Percentiles rank a stretch among this genome's conserved stretches.
phyloP scores from a whole-genome alignment of 2,329 filamentous ascomycete species.

The Claviceps humidiphila region DNA sequence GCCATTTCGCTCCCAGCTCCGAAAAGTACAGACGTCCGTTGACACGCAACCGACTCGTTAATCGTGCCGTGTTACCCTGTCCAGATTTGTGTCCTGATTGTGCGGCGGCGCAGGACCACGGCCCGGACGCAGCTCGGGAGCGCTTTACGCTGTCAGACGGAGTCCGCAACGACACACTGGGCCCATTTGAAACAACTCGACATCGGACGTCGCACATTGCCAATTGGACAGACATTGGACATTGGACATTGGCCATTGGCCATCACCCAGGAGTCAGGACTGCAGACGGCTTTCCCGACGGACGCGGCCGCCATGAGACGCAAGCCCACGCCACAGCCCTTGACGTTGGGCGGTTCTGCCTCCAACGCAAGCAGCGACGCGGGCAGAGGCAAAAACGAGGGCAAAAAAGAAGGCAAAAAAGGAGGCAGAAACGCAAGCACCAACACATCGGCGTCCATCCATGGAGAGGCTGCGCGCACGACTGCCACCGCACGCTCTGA shows the following conservation, averaged over 20 bases:
- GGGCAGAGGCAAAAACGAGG: neutral
- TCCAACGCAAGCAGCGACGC: slow-evolving; percentile 3
- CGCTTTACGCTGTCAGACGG: too few species aligned
- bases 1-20: neutral
- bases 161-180: too few species aligned
- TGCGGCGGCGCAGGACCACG: too few species aligned
- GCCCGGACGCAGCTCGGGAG: too few species aligned
- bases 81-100: too few species aligned
- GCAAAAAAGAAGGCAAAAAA: neutral
- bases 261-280: neutral
- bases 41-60: neutral
- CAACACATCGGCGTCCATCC: neutral
- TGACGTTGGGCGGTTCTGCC: slow-evolving; percentile 34
- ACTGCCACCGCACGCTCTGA: neutral
- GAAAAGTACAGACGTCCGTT: neutral
- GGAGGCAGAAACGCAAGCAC: neutral
- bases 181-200: too few species aligned
- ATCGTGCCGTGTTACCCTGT: neutral
- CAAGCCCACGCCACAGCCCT: slow-evolving; percentile 45
- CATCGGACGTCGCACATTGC: too few species aligned
- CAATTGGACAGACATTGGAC: too few species aligned
- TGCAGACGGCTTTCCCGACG: neutral
- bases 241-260: too few species aligned
- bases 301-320: slow-evolving; percentile 34
- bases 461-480: neutral